Conservation (phyloP, 257 asterid genomes). For the Solanum piurae region DNA sequence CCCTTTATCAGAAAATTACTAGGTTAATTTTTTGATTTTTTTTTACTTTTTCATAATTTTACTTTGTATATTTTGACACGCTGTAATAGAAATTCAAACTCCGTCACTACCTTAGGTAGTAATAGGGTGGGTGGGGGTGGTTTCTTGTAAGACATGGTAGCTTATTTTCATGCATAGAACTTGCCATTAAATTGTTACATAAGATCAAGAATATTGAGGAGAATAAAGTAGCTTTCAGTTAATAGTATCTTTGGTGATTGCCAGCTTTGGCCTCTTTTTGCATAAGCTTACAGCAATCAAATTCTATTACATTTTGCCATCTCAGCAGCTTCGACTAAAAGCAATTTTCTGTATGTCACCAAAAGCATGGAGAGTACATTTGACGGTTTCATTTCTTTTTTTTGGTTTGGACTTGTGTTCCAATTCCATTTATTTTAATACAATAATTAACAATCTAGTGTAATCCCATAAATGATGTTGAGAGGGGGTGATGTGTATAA, state of each 20-base stretch:
- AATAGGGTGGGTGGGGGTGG: background rate
- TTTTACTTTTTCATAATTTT: no score
- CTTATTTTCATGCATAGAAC: constrained; percentile 42
- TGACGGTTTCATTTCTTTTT: background rate
- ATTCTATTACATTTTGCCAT: constrained; percentile 6
- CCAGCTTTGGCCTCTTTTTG: constrained; percentile 24
- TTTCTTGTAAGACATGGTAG: constrained; percentile 32
- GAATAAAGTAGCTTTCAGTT: constrained; percentile 50
- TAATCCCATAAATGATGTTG: background rate
- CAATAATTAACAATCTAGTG: background rate
- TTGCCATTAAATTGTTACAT: constrained; percentile 14
- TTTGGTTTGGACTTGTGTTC: background rate
- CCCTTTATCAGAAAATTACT: no score
- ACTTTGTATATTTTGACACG: no score
- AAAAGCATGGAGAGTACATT: background rate
- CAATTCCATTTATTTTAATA: background rate
- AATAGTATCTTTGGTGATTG: constrained; percentile 24
- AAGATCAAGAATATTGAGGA: background rate
- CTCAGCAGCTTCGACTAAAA: background rate
- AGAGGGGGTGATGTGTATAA: background rate
- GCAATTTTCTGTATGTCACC: background rate
- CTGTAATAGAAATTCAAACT: background rate
- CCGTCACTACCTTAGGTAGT: background rate
- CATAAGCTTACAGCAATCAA: constrained; percentile 32
- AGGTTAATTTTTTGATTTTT: no score